Evolutionary conservation across 2,329 filamentous ascomycete species (phyloP), one percentile per base, ranked within the genome.

Genomic region (Pseudogymnoascus sp.): DNA sequence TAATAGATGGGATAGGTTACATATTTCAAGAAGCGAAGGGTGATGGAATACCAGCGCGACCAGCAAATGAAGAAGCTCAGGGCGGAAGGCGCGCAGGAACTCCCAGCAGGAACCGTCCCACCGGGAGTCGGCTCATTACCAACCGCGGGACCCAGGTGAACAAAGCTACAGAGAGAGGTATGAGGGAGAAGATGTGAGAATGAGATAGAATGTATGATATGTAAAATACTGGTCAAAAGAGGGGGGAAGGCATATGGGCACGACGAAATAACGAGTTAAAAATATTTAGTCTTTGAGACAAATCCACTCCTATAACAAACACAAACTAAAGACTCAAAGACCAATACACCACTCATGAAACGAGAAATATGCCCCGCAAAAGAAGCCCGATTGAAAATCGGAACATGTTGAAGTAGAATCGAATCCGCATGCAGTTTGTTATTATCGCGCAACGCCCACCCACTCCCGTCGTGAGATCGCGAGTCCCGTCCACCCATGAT

Each of bases 1-100:
- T 52, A 52, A 52, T 52, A 12, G 6, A 0, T 12, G 4, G 23
- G 23, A 59, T 67, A 94, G 90, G 89, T 96, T 63, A 90, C 91
- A 75, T 97, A 99, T 74, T 99, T 99, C 76, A 96, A 97, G 79
- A 92, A 96, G 74, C 88, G 91, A 76, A 82, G 94, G 68, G 90
- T 97, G 34, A 92, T 95, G 75, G 94, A 99, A 67, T 82, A 89
- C 70, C 89, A 95, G 68, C 90, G 92, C 74, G 86, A 89, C 69
- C 79, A 85, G 74, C 88, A 90, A 21, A 77, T 96, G 65, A 86
- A 88, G 67, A 83, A 84, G 70, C 82, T 96, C 67, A 80, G 87
- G 71, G 80, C 79, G 52, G 86, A 92, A 72, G 88, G 88, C 64
- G 89, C 88, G 10, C 77, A 80, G 64, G 79, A 81, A 73, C 79